phyloP scores from a whole-genome alignment of 192 early-diverging fungal genomes.

The Chytriomyces sp. region DNA sequence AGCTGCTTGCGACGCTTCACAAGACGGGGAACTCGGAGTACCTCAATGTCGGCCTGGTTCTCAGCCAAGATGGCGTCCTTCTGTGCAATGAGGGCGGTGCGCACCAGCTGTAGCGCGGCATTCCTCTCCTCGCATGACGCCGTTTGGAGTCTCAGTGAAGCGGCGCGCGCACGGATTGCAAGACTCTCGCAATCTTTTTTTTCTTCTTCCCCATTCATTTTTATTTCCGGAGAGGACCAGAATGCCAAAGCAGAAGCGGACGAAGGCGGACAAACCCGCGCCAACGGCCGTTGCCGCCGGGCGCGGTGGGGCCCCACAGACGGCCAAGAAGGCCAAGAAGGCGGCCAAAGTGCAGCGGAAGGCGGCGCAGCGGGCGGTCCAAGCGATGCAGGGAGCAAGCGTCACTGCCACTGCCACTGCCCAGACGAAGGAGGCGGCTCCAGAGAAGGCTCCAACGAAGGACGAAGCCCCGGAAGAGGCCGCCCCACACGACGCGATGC shows the following conservation, averaged over 20 bases:
- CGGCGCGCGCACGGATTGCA: slow-evolving; percentile 47
- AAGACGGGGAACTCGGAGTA: slow-evolving; percentile 27
- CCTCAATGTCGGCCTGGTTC: slow-evolving; percentile 78
- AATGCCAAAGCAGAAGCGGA: too few relatives aligned
- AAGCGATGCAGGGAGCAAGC: too few relatives aligned
- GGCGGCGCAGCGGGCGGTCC: background rate
- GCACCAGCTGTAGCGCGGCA: slow-evolving; percentile 71
- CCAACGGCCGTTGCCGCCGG: background rate
- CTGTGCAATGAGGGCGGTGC: slow-evolving; percentile 61
- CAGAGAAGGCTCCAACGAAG: background rate
- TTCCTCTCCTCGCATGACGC: slow-evolving; percentile 67
- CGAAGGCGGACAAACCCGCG: background rate
- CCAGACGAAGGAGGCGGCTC: background rate
- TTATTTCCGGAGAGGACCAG: too few relatives aligned
- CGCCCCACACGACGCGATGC: background rate
- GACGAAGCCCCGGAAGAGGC: background rate
- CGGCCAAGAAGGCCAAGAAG: background rate
- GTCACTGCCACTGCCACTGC: background rate
- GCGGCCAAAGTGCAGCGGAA: background rate
- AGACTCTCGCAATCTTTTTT: background rate
- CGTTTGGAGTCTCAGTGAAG: slow-evolving; percentile 39
- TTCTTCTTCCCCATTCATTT: background rate
- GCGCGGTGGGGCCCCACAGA: too few relatives aligned
- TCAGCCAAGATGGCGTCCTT: slow-evolving; percentile 68
- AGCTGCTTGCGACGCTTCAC: background rate